Evolutionary conservation across 257 asterid genomes (phyloP).

Genomic region (Fraxinus excelsior): DNA sequence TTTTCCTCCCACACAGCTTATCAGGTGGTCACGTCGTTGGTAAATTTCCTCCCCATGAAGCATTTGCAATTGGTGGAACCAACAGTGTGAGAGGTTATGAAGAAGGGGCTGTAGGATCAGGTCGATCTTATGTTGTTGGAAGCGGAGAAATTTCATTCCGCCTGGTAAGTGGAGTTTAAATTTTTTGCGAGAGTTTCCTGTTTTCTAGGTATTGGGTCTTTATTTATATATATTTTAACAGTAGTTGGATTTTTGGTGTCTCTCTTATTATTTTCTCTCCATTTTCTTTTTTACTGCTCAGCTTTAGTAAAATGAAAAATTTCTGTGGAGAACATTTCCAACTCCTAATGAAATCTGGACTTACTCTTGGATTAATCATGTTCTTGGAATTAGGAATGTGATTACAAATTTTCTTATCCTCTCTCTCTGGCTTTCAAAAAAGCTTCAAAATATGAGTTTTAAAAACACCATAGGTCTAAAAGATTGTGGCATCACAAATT

Average conservation of each 20-base stretch:
- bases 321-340: not conserved
- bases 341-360: not conserved
- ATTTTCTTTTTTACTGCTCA: not conserved
- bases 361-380: not conserved
- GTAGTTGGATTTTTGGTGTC: not conserved
- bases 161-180: constrained; percentile 55
- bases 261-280: not conserved
- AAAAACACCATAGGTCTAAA: not conserved
- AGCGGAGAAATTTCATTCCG: constrained; percentile 94
- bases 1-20: constrained; percentile 45
- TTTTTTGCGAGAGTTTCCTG: not conserved
- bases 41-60: constrained; percentile 97
- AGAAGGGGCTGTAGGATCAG: constrained; percentile 97
- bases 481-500: not conserved
- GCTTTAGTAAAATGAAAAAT: not conserved
- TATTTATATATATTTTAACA: not conserved
- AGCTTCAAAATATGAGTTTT: not conserved
- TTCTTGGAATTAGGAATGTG: not conserved
- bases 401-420: not conserved
- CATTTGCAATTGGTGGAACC: constrained; percentile 97
- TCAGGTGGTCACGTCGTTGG: constrained; percentile 92
- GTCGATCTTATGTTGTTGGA: constrained; percentile 81
- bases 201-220: not conserved
- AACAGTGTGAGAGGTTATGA: constrained; percentile 97
- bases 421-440: not conserved